A percentile compares a stretch with the other conserved stretches of the same genome.
phyloP scores from a whole-genome alignment of 768 basidiomycete genomes.

The Serendipita sp. region DNA sequence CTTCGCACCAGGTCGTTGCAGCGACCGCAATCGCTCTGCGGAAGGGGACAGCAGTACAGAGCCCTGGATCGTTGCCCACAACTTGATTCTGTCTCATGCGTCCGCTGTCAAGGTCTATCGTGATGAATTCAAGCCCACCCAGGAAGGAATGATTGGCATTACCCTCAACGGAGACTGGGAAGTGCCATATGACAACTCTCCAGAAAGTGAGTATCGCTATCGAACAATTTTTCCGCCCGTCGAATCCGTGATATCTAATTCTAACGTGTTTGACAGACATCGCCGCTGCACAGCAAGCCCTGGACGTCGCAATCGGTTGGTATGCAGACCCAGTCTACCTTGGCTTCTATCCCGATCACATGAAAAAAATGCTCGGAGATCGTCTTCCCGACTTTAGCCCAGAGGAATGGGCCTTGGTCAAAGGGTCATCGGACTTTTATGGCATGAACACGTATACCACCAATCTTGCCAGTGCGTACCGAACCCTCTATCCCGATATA shows the following conservation, averaged over 20 bases:
- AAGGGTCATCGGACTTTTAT: constrained; percentile 54
- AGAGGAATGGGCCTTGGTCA: constrained; percentile 40
- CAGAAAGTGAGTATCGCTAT: constrained; percentile 36
- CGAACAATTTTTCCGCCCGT: not conserved
- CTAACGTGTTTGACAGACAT: constrained; percentile 28
- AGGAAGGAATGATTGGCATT: constrained; percentile 60
- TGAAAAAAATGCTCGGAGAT: constrained; percentile 38
- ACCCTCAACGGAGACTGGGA: constrained; percentile 65
- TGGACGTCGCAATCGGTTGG: constrained; percentile 52
- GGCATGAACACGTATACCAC: constrained; percentile 62
- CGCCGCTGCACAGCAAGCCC: constrained; percentile 51
- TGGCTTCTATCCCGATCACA: constrained; percentile 44
- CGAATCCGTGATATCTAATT: not conserved
- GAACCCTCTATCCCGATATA: constrained; percentile 13
- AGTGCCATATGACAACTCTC: constrained; percentile 52
- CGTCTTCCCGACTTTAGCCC: constrained; percentile 42
- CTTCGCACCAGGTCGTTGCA: constrained; percentile 56
- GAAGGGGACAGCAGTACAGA: constrained; percentile 51
- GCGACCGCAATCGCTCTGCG: constrained; percentile 40
- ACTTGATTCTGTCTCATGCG: constrained; percentile 53
- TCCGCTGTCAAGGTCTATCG: constrained; percentile 50
- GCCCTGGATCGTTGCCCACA: constrained; percentile 58
- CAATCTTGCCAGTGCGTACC: constrained; percentile 33
- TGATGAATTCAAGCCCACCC: constrained; percentile 42
- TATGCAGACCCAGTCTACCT: constrained; percentile 46